These are phyloP conservation scores for Phaeosphaeriaceae sp. DNA, from an alignment of 2,329 filamentous ascomycete species.

Conservation along the genomic window DNA sequence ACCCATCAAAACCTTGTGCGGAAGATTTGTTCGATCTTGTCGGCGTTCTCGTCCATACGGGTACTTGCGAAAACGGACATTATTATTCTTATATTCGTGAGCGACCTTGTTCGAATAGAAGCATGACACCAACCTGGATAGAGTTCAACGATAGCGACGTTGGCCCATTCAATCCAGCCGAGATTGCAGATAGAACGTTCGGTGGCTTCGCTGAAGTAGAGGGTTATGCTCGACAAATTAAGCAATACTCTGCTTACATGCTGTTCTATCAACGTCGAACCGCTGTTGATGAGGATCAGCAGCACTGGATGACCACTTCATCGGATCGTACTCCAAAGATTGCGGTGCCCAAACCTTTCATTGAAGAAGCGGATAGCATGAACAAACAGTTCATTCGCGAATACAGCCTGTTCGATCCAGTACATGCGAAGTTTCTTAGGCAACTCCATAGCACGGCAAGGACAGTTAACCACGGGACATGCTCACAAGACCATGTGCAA, in stretches of 20 bases:
- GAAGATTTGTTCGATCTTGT: conserved; percentile 90
- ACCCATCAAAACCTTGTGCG: conserved; percentile 60
- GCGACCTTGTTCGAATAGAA: conserved; percentile 62
- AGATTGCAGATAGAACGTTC: conserved; percentile 79
- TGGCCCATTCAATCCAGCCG: conserved; percentile 72
- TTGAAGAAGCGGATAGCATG: conserved; percentile 67
- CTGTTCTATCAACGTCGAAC: conserved; percentile 90
- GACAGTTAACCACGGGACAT: conserved; percentile 55
- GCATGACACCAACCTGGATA: conserved; percentile 68
- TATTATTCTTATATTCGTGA: conserved; percentile 97
- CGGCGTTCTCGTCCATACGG: conserved; percentile 92
- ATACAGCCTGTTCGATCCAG: conserved; percentile 79
- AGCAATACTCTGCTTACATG: conserved; percentile 83
- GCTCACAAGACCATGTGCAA: conserved; percentile 53
- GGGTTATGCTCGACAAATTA: conserved; percentile 33
- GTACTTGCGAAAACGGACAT: conserved; percentile 91
- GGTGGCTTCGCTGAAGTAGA: conserved; percentile 48
- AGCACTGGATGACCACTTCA: conserved; percentile 48
- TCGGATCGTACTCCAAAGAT: conserved; percentile 55
- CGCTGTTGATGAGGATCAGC: conserved; percentile 57
- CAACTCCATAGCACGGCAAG: conserved; percentile 66
- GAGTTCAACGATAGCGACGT: conserved; percentile 96
- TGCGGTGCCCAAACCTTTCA: conserved; percentile 53
- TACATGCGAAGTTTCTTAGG: conserved; percentile 71
- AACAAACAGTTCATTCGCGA: conserved; percentile 77